A percentile compares a stretch with the other conserved stretches of the same genome.
Conservation (phyloP, 2,329 filamentous ascomycete species). For the Ophiocordyceps camponoti-leonardi region DNA sequence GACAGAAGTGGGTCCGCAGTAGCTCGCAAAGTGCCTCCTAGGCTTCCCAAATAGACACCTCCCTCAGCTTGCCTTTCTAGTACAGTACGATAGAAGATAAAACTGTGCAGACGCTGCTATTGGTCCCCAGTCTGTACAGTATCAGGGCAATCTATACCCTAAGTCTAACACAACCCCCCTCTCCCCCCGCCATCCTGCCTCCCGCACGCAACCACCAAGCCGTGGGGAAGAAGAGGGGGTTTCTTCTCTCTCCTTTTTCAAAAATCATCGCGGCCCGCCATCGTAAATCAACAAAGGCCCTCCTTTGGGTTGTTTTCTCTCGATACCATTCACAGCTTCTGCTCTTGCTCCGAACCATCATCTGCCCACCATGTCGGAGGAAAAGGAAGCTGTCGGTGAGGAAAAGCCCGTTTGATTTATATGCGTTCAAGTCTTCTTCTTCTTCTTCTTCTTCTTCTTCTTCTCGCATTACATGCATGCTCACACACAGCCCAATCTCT, state of each 20-base stretch:
- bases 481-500: not conserved
- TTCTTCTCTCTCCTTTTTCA: not conserved
- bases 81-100: not conserved
- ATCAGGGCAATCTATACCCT: not conserved
- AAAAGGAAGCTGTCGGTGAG: constrained; percentile 27
- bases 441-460: too few relatives aligned
- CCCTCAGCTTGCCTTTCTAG: too few relatives aligned
- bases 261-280: not conserved
- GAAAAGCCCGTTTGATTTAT: constrained; percentile 4
- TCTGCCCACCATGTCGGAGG: constrained; percentile 25
- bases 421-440: not conserved
- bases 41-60: too few relatives aligned
- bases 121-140: not conserved
- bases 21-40: too few relatives aligned
- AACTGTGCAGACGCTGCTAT: not conserved
- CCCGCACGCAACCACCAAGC: not conserved
- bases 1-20: too few relatives aligned
- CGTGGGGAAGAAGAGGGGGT: too few relatives aligned
- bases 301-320: too few relatives aligned
- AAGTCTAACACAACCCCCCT: too few relatives aligned
- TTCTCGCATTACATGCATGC: too few relatives aligned
- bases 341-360: not conserved
- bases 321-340: too few relatives aligned
- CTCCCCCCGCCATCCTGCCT: not conserved
- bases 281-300: too few relatives aligned